Evolutionary conservation across 2,329 filamentous ascomycete species (phyloP).

Genomic region (Lomentospora prolificans): DNA sequence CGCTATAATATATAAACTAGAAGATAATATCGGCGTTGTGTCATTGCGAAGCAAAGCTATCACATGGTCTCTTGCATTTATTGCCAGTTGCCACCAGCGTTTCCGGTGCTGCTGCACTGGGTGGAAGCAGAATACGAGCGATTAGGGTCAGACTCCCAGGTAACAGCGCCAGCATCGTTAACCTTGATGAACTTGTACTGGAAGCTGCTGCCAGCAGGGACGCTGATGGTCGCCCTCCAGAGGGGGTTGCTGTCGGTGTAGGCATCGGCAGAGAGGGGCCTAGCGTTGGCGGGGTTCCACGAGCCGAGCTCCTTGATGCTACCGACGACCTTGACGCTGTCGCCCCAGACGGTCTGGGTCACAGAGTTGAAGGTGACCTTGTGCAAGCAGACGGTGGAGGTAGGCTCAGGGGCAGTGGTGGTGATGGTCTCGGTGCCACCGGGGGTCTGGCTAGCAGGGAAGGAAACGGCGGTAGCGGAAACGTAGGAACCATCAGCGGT

Average conservation of each 20-base stretch:
- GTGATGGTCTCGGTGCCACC: slow-evolving; percentile 5
- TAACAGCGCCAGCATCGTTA: slow-evolving; percentile 34
- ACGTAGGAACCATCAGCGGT: slow-evolving; percentile 40
- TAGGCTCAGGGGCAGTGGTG: slow-evolving; percentile 3
- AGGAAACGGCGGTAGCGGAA: slow-evolving; percentile 30
- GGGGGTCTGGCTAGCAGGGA: slow-evolving; percentile 23
- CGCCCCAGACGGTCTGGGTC: slow-evolving; percentile 47
- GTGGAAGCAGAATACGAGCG: slow-evolving; percentile 19
- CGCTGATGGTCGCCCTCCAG: slow-evolving; percentile 41
- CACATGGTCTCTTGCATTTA: too few species aligned
- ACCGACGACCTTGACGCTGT: slow-evolving; percentile 52
- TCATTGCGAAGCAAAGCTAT: too few species aligned
- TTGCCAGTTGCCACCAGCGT: slow-evolving; percentile 3
- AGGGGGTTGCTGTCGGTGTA: slow-evolving; percentile 45
- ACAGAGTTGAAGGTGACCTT: slow-evolving; percentile 51
- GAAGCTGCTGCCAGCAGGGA: slow-evolving; percentile 42
- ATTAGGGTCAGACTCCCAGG: slow-evolving; percentile 48
- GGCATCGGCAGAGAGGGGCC: slow-evolving; percentile 38
- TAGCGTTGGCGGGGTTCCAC: slow-evolving; percentile 29
- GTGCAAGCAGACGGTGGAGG: slow-evolving; percentile 1
- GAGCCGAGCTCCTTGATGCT: slow-evolving; percentile 27
- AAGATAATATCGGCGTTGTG: too few species aligned
- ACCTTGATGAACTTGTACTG: slow-evolving; percentile 55
- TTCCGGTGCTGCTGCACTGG: slow-evolving; percentile 6
- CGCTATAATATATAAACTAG: too few species aligned